Percentiles rank a stretch among this genome's conserved stretches.
Evolutionary conservation across 257 asterid species (phyloP).

Genomic region (Solanum bulbocastanum): DNA sequence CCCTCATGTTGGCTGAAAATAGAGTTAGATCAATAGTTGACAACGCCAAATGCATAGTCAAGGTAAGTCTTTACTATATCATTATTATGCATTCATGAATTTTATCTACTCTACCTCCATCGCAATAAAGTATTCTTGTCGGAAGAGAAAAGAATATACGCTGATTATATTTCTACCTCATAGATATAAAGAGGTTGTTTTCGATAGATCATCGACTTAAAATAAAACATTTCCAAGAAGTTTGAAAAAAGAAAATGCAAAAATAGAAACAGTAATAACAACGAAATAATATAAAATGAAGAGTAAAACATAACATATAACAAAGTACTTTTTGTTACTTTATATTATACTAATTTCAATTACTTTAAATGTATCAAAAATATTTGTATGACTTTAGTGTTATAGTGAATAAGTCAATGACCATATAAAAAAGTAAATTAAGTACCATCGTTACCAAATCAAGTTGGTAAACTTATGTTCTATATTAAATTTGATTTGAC

Average conservation of each 20-base stretch:
- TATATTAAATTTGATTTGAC: background rate
- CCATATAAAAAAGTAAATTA: background rate
- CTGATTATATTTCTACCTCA: too few species aligned
- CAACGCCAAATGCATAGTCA: conserved; percentile 70
- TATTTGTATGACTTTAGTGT: too few species aligned
- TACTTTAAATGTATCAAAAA: too few species aligned
- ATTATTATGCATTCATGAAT: background rate
- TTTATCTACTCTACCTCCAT: background rate
- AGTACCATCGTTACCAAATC: background rate
- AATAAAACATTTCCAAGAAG: too few species aligned
- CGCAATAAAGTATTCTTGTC: background rate
- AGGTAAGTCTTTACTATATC: conserved; percentile 35
- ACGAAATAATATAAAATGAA: background rate
- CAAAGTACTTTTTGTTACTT: too few species aligned
- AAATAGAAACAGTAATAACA: too few species aligned
- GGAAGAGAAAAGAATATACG: too few species aligned
- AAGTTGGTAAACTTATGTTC: background rate
- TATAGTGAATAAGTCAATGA: background rate
- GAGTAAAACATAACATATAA: too few species aligned
- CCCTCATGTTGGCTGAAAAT: conserved; percentile 49
- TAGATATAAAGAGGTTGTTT: too few species aligned
- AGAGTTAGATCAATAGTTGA: conserved; percentile 72
- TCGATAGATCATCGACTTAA: too few species aligned
- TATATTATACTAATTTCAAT: too few species aligned
- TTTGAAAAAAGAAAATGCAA: too few species aligned